Base-by-base conservation (phyloP, 768 basidiomycete species). In the Galerina sulciceps region DNA sequence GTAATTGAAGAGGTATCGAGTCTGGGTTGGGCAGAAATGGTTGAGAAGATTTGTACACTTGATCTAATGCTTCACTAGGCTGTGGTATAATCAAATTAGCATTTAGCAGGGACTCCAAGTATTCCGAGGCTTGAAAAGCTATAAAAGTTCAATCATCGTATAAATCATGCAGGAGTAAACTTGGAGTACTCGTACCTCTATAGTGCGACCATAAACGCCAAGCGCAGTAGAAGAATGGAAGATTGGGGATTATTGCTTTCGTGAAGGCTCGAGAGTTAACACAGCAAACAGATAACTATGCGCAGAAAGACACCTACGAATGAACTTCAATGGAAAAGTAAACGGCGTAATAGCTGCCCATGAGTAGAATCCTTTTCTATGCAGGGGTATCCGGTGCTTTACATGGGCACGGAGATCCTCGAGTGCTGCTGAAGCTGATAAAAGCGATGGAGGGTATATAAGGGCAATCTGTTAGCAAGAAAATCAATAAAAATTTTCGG, bases 171-270 rank as follows among this genome's bases (percentile, higher is more conserved):
- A 45, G 57, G 23, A 14, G 31, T 55, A 54, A 23, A 10, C 36
- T 31, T 2, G 26, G n/a, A n/a, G 2, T 31, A 31, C 8, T 54
- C 57, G 43, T 57, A 90, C 91, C 90, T 81, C 79, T 83, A 69
- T 88, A 93, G 71, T 94, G 91, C 40, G 87, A 88, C 91, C 91
- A 94, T 42, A 89, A 86, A 43, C 91, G 81, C 91, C 91, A 94
- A 10, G 79, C 83, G 64, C 90, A 92, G 73, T 90, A 94, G 76
- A 94, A 91, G 70, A 94, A 88, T 0, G 91, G 91, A 18, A 94
- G 72, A 69, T 94, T 94, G 26, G 91, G 92, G 72, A 93, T 85
- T 43, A 93, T 68, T 20, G 91, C 91, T 93, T 31, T 31, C 5
- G 26, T 31, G 57, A 14, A 41, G 47, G 22, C 18, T 15, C 13